These are phyloP conservation scores for Penicillium lividum DNA, from an alignment of 495 filamentous ascomycete species.

Conservation along the genomic window DNA sequence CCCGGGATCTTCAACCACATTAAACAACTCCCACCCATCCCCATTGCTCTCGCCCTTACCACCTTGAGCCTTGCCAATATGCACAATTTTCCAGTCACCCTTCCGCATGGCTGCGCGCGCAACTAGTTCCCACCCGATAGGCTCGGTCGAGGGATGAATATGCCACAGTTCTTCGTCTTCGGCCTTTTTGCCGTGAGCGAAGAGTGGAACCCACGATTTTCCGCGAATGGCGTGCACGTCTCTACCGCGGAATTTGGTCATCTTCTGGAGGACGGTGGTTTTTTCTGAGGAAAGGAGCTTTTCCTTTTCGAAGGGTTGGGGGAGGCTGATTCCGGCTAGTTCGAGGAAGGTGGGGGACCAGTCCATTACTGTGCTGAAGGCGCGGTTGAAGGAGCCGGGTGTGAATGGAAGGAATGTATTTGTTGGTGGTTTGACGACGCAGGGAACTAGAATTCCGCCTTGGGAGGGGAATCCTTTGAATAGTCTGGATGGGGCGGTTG, in stretches of 20 bases:
- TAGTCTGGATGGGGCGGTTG: conserved; percentile 52
- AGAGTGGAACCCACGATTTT: conserved; percentile 17
- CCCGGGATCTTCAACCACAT: conserved; percentile 39
- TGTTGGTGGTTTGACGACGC: conserved; percentile 34
- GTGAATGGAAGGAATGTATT: conserved; percentile 4
- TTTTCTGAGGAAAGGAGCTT: background rate
- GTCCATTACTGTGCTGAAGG: conserved; percentile 24
- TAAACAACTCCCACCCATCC: conserved; percentile 37
- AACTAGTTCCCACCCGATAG: conserved; percentile 40
- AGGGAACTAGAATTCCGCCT: conserved; percentile 52
- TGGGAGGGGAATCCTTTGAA: conserved; percentile 56
- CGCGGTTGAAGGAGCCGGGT: conserved; percentile 14
- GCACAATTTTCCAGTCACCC: conserved; percentile 42
- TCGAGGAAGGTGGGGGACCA: conserved; percentile 19
- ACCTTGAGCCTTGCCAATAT: conserved; percentile 12
- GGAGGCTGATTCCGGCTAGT: conserved; percentile 10
- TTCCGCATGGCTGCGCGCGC: conserved; percentile 39
- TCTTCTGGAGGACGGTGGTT: conserved; percentile 1
- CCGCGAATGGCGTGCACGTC: conserved; percentile 20
- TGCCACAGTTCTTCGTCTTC: conserved; percentile 19
- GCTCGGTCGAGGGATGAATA: conserved; percentile 17
- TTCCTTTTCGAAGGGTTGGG: background rate
- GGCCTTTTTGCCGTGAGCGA: conserved; percentile 2
- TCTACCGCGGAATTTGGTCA: conserved; percentile 15
- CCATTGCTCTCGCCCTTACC: conserved; percentile 6